Evolutionary conservation across 495 filamentous ascomycete species (phyloP), one percentile per base, ranked within the genome.

Genomic region (Aspergillus coremiiformis): DNA sequence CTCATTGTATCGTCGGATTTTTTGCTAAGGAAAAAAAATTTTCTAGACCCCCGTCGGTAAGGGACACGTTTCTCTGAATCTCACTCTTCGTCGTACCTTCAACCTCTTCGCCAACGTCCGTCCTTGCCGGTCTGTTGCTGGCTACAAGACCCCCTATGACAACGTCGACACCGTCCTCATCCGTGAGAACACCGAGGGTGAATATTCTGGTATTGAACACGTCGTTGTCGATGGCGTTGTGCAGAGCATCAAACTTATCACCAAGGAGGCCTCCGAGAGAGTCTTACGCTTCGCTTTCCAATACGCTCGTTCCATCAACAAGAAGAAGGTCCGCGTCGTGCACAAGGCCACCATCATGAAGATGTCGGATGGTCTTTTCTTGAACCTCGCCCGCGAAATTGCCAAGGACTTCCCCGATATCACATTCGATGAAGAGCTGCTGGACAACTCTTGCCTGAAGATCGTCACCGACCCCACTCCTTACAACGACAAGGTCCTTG

Each of bases 291-390:
- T 89, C 71, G 93, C 94, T 53, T 98, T 98, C 84, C 91, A 97
- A 72, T 90, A 97, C 64, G 93, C 93, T 60, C 79, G 90, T 69
- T 80, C 87, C 46, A 87, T 96, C 57, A 87, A 90, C 64, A 86
- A 86, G 78, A 87, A 82, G 68, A 96, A 96, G 83, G 93, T 98
- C 54, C 87, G 93, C 56, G 92, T 86, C 33, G 93, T 97, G 47
- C 92, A 97, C 83, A 97, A 97, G 82, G 93, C 92, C 64, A 98
- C 94, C 63, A 98, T 97, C 78, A 97, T 97, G 93, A 98, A 98
- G 84, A 97, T 97, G 94, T 86, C 81, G 71, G 93, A 98, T 72
- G 93, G 93, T 74, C 87, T 98, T 44, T 98, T 98, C 85, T 78
- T 97, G 52, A 85, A 80, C 70, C 85, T 82, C 47, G 94, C 90